Evolutionary conservation across 1,139 yeast genomes (phyloP).

Genomic region (Blastobotrys aristatus): DNA sequence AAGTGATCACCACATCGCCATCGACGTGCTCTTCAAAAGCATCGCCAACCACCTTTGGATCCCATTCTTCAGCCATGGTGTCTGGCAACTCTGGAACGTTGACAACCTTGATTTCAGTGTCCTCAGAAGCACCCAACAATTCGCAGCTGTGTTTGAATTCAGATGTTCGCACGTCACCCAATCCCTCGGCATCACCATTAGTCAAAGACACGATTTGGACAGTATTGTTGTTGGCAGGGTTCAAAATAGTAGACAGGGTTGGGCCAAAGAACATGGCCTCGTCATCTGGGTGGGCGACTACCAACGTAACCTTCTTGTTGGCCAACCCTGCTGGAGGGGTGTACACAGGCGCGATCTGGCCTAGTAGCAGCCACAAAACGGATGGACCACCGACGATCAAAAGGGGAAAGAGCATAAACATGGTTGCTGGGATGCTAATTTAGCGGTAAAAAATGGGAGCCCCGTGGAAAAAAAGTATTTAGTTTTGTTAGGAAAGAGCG

Average conservation of each 20-base stretch:
- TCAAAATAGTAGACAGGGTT: conserved; percentile 42
- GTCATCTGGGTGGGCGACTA: conserved; percentile 97
- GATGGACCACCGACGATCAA: conserved; percentile 17
- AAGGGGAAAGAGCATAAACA: conserved; percentile 14
- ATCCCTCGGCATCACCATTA: conserved; percentile 68
- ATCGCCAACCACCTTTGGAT: conserved; percentile 39
- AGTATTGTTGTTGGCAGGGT: conserved; percentile 45
- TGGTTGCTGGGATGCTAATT: background rate
- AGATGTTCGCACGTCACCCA: conserved; percentile 55
- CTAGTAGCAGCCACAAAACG: conserved; percentile 16
- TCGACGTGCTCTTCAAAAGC: conserved; percentile 29
- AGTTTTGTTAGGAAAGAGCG: background rate
- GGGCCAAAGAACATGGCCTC: conserved; percentile 98
- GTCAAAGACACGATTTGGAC: conserved; percentile 68
- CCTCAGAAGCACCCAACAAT: conserved; percentile 47
- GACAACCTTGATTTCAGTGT: conserved; percentile 44
- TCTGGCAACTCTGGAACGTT: conserved; percentile 52
- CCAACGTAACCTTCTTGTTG: conserved; percentile 35
- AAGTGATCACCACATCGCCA: conserved; percentile 50
- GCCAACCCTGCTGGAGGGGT: conserved; percentile 22
- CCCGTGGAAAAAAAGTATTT: background rate
- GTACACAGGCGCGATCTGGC: conserved; percentile 12
- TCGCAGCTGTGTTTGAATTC: conserved; percentile 60
- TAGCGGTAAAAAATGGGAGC: background rate
- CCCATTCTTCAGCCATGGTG: conserved; percentile 72